Evolutionary conservation across 371 early-diverging fungal genomes (phyloP), one percentile per base, ranked within the genome.

Genomic region (Mortierella polycephala): DNA sequence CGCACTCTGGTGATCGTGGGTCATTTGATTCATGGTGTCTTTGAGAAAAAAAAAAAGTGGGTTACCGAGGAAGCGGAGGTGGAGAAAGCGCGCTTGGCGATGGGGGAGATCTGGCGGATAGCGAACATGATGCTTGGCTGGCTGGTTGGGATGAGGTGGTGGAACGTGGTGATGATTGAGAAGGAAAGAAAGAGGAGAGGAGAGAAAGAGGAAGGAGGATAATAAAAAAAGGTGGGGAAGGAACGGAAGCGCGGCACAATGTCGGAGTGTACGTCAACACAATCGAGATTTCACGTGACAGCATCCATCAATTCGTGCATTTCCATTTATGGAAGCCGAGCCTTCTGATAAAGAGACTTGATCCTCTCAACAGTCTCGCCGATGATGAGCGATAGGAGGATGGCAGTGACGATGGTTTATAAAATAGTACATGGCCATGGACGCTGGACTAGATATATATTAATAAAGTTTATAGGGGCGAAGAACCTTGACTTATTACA

Each of bases 51-150:
- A 44, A 52, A 39, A 37, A 20, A 14, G 60, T 1, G 47, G 9
- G 49, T 62, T 75, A 83, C 83, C 74, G 83, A 74, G 81, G 75
- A 81, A 46, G 74, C 61, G 46, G 85, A 84, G 51, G 87, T 86
- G 75, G 89, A 88, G 87, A 88, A 93, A 70, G 90, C 82, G 81
- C 94, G 92, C 83, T 88, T 88, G 74, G 90, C 90, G 69, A 72
- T 57, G 62, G 73, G 68, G 60, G 79, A 64, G 72, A 79, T 68
- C 72, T 72, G 79, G 57, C 73, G 72, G 21, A 73, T 61, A 63
- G 79, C 69, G 60, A 79, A 72, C 79, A 79, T 79, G 61, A 57
- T 44, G 46, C 30, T 37, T 46, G 44, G 53, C 70, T 55, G 57
- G 52, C 30, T 58, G 21, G 64, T 23, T 21, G 14, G 21, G 49